Base-by-base conservation (phyloP, 345 rosid species). In the Laguncularia racemosa region DNA sequence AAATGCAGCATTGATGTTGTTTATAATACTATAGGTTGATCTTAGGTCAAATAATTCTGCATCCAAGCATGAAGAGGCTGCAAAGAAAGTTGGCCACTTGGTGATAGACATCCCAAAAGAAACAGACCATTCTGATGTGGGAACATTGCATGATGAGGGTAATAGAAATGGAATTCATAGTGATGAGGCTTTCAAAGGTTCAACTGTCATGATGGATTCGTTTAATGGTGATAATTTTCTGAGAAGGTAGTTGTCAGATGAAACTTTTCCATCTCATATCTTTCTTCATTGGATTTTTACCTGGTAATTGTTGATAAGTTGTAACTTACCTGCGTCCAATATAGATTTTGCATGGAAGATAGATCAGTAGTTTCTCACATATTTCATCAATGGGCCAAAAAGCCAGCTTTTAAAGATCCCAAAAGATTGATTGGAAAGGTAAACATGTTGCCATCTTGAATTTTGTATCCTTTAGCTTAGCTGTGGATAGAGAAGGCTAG, bases 361-460 rank as follows among this genome's bases (percentile, higher is more conserved):
- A 84, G 98, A 62, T 78, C 83, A 52, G 67, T 84, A 52, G 82
- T 92, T 69, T 88, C 98, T 46, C 98, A 92, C 71, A 53, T 92
- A 65, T 92, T 92, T 70, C 95, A 80, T 73, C 84, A 76, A 64
- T 92, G 98, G 98, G 98, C 96, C 48, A 92, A 81, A 83, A 92
- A 80, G 76, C 71, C 60, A 68, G 98, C 98, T 48, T 92, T 92
- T 69, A 88, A 84, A 58, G 85, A 83, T 14, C 95, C 96, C 15
- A 84, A 71, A 78, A 88, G 96, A 63, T 78, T 92, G 70, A 80
- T 88, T 65, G 80, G 73, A 76, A 92, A 91, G 85, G 98, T 84
- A 51, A 68, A 40, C 50, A 16, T 54, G 12, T 13, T 21, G 15
- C 26, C 15, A 20, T 21, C 17, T 52, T 21, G 26, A 9, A 15